These are phyloP conservation scores for Paxillus ammoniavirescens DNA, from an alignment of 768 basidiomycete genomes.

Conservation along the genomic window DNA sequence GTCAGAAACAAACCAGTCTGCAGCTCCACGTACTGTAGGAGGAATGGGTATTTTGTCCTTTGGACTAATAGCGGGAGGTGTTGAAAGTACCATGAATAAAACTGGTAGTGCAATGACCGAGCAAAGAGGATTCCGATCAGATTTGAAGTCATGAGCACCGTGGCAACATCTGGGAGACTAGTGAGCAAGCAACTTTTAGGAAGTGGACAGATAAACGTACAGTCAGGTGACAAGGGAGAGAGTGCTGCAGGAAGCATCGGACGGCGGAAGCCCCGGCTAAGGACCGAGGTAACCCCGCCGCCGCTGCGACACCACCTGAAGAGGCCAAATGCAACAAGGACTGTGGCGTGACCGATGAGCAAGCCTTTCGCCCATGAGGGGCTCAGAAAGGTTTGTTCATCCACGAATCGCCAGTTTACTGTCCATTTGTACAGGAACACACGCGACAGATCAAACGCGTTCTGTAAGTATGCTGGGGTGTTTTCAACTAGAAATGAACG, in stretches of 20 bases:
- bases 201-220: slow-evolving; percentile 41
- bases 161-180: slow-evolving; percentile 61
- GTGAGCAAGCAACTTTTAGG: slow-evolving; percentile 13
- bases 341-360: slow-evolving; percentile 60
- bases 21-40: slow-evolving; percentile 52
- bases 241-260: slow-evolving; percentile 51
- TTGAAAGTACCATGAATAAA: slow-evolving; percentile 96
- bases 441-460: slow-evolving; percentile 85
- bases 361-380: slow-evolving; percentile 57
- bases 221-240: slow-evolving; percentile 53
- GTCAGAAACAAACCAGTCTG: background rate
- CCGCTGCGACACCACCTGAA: slow-evolving; percentile 75
- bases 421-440: slow-evolving; percentile 96
- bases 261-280: slow-evolving; percentile 51
- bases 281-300: slow-evolving; percentile 59
- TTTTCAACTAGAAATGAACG: slow-evolving; percentile 66
- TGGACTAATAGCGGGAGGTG: slow-evolving; percentile 84
- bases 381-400: slow-evolving; percentile 74
- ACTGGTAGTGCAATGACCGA: slow-evolving; percentile 95
- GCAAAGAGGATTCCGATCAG: slow-evolving; percentile 90
- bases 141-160: slow-evolving; percentile 87
- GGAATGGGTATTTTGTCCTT: slow-evolving; percentile 63
- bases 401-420: slow-evolving; percentile 93
- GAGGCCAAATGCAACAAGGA: slow-evolving; percentile 64
- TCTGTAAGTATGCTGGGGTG: slow-evolving; percentile 60